Evolutionary conservation across 257 asterid genomes (phyloP), one percentile per base, ranked within the genome.

Genomic region (Coffea canephora): DNA sequence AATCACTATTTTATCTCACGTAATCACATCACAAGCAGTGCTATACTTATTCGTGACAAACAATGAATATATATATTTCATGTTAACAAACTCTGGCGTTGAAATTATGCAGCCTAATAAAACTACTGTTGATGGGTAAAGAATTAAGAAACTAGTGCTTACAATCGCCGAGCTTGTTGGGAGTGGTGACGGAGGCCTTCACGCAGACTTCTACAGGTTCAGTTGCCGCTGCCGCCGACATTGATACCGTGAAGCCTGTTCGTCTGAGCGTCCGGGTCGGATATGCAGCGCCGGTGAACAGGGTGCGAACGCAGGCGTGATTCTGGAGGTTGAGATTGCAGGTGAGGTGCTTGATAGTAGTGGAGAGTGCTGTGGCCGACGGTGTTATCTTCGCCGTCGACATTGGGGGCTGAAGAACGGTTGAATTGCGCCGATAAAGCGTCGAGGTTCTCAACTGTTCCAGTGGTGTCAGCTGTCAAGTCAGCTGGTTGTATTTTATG

Each of bases 161-260:
- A 95, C 99, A 95, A 89, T 95, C 99, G 27, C 99, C 99, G 48
- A 93, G 96, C 85, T 76, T 88, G 86, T 87, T 88, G 71, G 98
- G 98, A 25, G 85, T 79, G 36, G 97, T 93, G 41, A 80, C 5
- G 57, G 99, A 95, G 81, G 89, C 92, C 76, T 95, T 95, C 69
- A 78, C 99, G 72, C 95, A 90, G 82, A 95, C 88, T 83, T 91
- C 90, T 36, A 93, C 84, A 76, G 97, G 93, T 70, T 83, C 86
- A 23, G 48, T 54, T 12, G 23, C 86, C 15, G 48, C 41, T 12
- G 23, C 43, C 10, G 85, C 80, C 82, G 89, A 85, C 87, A 92
- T 86, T 39, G 87, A 79, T 41, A 86, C 46, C 52, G 79, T 77
- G 49, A 85, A 75, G 80, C 79, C 83, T 75, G 70, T 69, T 54